These are phyloP conservation scores for Daldinia vernicosa DNA, from an alignment of 495 filamentous ascomycete species.

Conservation along the genomic window DNA sequence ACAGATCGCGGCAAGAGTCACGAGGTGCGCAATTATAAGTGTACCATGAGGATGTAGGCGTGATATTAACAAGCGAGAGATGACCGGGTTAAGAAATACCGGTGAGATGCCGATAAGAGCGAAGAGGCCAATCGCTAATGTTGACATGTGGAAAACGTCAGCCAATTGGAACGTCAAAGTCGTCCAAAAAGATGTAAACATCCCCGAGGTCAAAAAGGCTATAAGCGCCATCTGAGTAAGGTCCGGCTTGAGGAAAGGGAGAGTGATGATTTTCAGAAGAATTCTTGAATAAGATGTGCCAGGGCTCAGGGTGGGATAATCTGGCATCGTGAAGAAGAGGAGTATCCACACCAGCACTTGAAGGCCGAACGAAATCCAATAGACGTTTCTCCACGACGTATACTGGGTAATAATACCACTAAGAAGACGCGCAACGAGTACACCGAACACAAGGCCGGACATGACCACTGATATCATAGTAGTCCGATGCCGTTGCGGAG, in stretches of 20 bases:
- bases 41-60: slow-evolving; percentile 67
- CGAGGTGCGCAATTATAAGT: slow-evolving; percentile 63
- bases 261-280: slow-evolving; percentile 67
- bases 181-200: slow-evolving; percentile 72
- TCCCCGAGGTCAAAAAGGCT: slow-evolving; percentile 52
- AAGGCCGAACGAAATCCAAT: slow-evolving; percentile 79
- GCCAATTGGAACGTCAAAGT: slow-evolving; percentile 81
- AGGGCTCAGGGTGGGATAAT: slow-evolving; percentile 80
- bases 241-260: slow-evolving; percentile 70
- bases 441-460: slow-evolving; percentile 78
- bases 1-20: slow-evolving; percentile 63
- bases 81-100: slow-evolving; percentile 67
- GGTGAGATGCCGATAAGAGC: slow-evolving; percentile 71
- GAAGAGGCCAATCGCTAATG: slow-evolving; percentile 74
- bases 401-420: slow-evolving; percentile 78
- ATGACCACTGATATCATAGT: slow-evolving; percentile 76
- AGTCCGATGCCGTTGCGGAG: slow-evolving; percentile 72
- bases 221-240: slow-evolving; percentile 66
- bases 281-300: slow-evolving; percentile 72
- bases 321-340: slow-evolving; percentile 79
- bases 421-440: slow-evolving; percentile 79
- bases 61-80: slow-evolving; percentile 69
- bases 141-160: slow-evolving; percentile 66
- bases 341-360: slow-evolving; percentile 73
- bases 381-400: slow-evolving; percentile 77